Percentiles rank a stretch among this genome's conserved stretches.
Conservation (phyloP, 768 basidiomycete genomes). For the Kondoa malvinella region DNA sequence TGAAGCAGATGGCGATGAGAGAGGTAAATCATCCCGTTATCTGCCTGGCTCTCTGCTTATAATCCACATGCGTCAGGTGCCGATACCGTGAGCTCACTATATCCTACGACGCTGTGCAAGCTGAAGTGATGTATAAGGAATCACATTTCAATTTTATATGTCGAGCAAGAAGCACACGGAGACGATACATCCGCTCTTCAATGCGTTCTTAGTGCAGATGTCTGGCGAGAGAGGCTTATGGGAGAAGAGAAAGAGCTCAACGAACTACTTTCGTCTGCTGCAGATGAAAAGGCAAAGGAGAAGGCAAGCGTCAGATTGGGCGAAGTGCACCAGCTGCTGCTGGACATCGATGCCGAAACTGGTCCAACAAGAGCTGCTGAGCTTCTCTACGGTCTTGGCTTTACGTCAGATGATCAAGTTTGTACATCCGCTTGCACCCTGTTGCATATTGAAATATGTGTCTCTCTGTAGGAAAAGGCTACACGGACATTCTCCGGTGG, state of each 20-base stretch:
- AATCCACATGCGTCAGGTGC: constrained; percentile 5
- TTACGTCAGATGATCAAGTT: constrained; percentile 79
- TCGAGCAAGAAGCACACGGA: constrained; percentile 93
- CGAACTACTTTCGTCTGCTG: constrained; percentile 40
- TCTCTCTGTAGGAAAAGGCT: constrained; percentile 40
- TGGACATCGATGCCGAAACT: constrained; percentile 98
- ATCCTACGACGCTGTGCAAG: neutral
- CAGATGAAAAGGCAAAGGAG: constrained; percentile 11
- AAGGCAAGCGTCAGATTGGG: constrained; percentile 40
- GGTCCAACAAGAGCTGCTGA: constrained; percentile 86
- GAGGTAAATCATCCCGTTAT: constrained; percentile 72
- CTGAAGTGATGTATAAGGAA: neutral
- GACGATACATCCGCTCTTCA: constrained; percentile 84
- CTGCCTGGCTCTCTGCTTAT: neutral
- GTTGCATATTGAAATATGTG: too few species aligned
- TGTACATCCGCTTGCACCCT: too few species aligned
- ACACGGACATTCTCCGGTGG: constrained; percentile 38
- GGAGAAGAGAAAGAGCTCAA: constrained; percentile 69
- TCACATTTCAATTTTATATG: constrained; percentile 91
- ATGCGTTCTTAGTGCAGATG: constrained; percentile 97
- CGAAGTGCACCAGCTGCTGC: constrained; percentile 71
- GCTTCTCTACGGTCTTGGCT: constrained; percentile 80
- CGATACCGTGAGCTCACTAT: neutral
- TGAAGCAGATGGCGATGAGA: constrained; percentile 83
- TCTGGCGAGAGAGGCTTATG: constrained; percentile 84